Evolutionary conservation across 2,329 filamentous ascomycete genomes (phyloP).

Genomic region (Blumeriella jaapii): DNA sequence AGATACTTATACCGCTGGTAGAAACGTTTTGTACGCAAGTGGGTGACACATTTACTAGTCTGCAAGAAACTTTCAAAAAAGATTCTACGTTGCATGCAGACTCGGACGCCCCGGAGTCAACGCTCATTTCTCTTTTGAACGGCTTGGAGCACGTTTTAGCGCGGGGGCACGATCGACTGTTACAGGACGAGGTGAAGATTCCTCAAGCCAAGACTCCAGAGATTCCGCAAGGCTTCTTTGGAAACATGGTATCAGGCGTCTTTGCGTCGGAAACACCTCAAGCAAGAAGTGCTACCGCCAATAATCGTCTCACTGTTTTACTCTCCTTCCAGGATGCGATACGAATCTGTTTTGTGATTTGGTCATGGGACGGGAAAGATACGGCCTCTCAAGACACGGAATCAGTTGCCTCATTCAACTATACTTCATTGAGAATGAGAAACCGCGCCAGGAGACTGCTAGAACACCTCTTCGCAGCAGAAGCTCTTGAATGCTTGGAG

Average conservation of each 20-base stretch:
- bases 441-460: conserved; percentile 79
- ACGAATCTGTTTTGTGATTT: conserved; percentile 82
- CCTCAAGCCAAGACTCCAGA: conserved; percentile 67
- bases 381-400: conserved; percentile 47
- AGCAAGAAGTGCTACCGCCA: conserved; percentile 74
- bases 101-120: conserved; percentile 50
- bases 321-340: conserved; percentile 96
- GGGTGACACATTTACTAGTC: conserved; percentile 54
- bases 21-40: conserved; percentile 81
- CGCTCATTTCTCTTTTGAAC: conserved; percentile 76
- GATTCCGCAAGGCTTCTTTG: conserved; percentile 78
- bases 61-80: conserved; percentile 53
- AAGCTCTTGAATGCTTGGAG: conserved; percentile 87
- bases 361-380: conserved; percentile 78
- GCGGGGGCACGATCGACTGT: conserved; percentile 70
- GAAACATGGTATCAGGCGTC: conserved; percentile 86
- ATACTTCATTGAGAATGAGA: conserved; percentile 82
- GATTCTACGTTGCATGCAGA: conserved; percentile 21
- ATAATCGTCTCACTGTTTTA: conserved; percentile 83
- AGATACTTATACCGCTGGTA: conserved; percentile 80
- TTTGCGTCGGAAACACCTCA: conserved; percentile 71
- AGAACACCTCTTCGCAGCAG: conserved; percentile 85
- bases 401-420: conserved; percentile 73
- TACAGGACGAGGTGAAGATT: conserved; percentile 61
- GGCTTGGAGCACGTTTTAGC: conserved; percentile 86